Percentiles rank a stretch among this genome's conserved stretches.
Evolutionary conservation across 345 rosid species (phyloP).

Genomic region (Mangifera indica): DNA sequence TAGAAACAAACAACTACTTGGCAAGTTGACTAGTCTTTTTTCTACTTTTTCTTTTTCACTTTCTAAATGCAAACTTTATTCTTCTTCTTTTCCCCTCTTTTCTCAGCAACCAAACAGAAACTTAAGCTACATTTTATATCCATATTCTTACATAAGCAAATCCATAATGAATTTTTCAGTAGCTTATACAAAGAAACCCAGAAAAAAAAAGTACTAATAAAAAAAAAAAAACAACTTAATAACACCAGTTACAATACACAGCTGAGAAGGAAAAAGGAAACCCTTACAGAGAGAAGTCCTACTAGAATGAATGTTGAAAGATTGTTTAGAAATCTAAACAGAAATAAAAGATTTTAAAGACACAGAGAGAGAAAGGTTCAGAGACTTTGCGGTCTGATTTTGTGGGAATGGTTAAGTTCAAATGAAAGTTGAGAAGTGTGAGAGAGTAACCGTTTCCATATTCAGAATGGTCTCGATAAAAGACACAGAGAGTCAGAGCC

Average conservation of each 20-base stretch:
- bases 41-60: neutral
- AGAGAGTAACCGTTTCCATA: conserved; percentile 16
- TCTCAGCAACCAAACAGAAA: conserved; percentile 12
- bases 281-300: conserved; percentile 20
- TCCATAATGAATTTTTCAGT: neutral
- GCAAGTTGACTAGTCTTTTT: neutral
- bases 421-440: neutral
- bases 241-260: conserved; percentile 19
- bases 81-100: conserved; percentile 8
- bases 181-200: neutral
- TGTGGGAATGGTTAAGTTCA: conserved; percentile 8
- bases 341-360: neutral
- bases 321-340: neutral
- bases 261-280: conserved; percentile 23
- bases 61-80: neutral
- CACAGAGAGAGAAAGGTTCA: neutral
- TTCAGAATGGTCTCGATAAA: conserved; percentile 21
- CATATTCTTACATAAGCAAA: neutral
- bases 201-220: neutral
- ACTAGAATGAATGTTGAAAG: neutral
- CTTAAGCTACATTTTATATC: neutral
- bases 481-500: neutral
- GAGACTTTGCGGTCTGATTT: conserved; percentile 7
- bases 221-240: conserved; percentile 4
- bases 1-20: neutral